Base-by-base conservation (phyloP, 164 flowering plant species). In the Dillenia suffruticosa region DNA sequence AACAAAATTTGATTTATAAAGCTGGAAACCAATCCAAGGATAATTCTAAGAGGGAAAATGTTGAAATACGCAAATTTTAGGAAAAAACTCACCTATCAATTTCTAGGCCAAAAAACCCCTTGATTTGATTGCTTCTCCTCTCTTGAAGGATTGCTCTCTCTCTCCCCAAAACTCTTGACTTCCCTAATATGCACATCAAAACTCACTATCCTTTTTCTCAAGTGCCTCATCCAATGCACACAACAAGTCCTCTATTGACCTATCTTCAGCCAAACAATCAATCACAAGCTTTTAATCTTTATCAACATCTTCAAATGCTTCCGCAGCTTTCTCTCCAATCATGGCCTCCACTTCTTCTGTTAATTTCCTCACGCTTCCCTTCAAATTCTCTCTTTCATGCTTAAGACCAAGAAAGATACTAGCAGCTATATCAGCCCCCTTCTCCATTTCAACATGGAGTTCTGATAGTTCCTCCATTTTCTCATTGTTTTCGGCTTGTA, bases 201-300 rank as follows among this genome's bases (percentile, higher is more conserved):
- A 24, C 54, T 50, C 61, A 82, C 26, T 3, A 49, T 71, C 13
- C 81, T 82, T 47, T 19, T 69, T 24, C 46, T 70, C 71, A 58
- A 82, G 40, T 32, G 78, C 89, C 64, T 68, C 64, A 11, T 86
- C 92, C 73, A 86, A 58, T 15, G 70, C 81, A 71, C 72, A 72
- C 13, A 86, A 63, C 73, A 74, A 32, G 66, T 84, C 92, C n/a
- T 84, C 87, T 54, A 81, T 63, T 8, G 77, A 80, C 16, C n/a
- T 8, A 54, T 81, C 84, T 5, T 64, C 76, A 6, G 82, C 80
- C 64, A 14, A 17, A 10, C 60, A 58, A 14, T 81, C 76, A 9
- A 86, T 15, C 32, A 63, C 11, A 49, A 48, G 12, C 13, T 47
- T 48, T 13, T 82, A 78, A 54, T 61, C 46, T n/a, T 66, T 51